Conservation (phyloP, 768 basidiomycete genomes). For the Lentinus tigrinus region DNA sequence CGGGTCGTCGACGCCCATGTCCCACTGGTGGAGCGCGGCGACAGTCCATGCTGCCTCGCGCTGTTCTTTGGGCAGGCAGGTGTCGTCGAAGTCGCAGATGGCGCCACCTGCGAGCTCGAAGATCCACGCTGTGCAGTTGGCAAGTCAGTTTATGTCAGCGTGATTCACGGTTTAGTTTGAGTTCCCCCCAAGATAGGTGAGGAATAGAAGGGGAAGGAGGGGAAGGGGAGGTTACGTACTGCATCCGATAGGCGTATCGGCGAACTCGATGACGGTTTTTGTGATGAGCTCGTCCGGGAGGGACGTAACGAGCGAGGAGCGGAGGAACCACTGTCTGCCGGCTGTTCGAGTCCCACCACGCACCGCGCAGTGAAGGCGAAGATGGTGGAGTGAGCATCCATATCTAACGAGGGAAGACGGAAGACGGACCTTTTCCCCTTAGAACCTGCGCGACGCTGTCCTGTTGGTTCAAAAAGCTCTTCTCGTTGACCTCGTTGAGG, state of each 20-base stretch:
- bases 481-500: slow-evolving; percentile 88
- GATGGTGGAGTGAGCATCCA: no score
- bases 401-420: neutral
- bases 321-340: slow-evolving; percentile 89
- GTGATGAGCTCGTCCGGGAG: slow-evolving; percentile 86
- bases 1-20: slow-evolving; percentile 76
- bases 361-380: no score
- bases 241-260: slow-evolving; percentile 85
- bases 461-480: slow-evolving; percentile 87
- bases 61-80: slow-evolving; percentile 73
- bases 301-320: slow-evolving; percentile 78
- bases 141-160: neutral
- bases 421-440: slow-evolving; percentile 68
- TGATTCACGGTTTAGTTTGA: no score
- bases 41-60: slow-evolving; percentile 83
- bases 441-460: slow-evolving; percentile 89
- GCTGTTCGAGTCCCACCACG: slow-evolving; percentile 38
- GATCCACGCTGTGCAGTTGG: slow-evolving; percentile 92
- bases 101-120: slow-evolving; percentile 90
- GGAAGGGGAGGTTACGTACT: slow-evolving; percentile 51
- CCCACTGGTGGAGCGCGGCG: slow-evolving; percentile 92
- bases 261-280: slow-evolving; percentile 78
- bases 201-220: no score
- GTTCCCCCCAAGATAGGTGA: no score
- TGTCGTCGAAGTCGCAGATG: slow-evolving; percentile 67